phyloP scores from a whole-genome alignment of 2,329 filamentous ascomycete species.

The Byssoonygena ceratinophila region DNA sequence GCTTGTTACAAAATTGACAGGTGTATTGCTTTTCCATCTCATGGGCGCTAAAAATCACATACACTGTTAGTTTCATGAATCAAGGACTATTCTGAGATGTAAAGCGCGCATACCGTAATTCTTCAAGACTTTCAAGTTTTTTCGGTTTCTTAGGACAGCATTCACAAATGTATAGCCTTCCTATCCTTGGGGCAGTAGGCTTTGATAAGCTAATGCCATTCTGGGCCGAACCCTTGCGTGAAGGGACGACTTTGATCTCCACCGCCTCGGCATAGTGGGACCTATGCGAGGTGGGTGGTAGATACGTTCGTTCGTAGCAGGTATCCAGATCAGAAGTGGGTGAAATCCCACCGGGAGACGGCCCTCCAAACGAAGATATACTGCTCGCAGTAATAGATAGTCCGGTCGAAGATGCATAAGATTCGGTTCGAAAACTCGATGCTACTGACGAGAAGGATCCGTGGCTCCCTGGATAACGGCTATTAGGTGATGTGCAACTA shows the following conservation, averaged over 20 bases:
- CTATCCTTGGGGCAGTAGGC: conserved; percentile 37
- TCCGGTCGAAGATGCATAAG: conserved; percentile 51
- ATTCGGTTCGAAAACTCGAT: conserved; percentile 52
- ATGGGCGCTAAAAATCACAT: conserved; percentile 38
- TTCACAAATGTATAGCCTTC: conserved; percentile 65
- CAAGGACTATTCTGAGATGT: neutral
- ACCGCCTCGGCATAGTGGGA: conserved; percentile 28
- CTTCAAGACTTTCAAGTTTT: conserved; percentile 77
- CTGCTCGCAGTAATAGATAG: conserved; percentile 53
- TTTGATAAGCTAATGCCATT: conserved; percentile 27
- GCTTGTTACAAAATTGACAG: conserved; percentile 82
- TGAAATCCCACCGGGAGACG: conserved; percentile 51
- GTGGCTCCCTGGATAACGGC: conserved; percentile 46
- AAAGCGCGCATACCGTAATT: conserved; percentile 59
- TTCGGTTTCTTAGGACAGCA: conserved; percentile 97
- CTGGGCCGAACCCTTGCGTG: conserved; percentile 41
- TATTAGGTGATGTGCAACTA: conserved; percentile 44
- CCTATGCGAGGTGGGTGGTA: conserved; percentile 39
- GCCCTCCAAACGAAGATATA: conserved; percentile 50
- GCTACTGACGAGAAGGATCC: conserved; percentile 56
- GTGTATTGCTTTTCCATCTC: conserved; percentile 95
- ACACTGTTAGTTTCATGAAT: neutral
- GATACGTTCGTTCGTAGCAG: conserved; percentile 43
- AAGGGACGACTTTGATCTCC: conserved; percentile 32
- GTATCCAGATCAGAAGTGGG: conserved; percentile 47